Conservation (phyloP, 257 asterid genomes). For the Gentiana macrophylla region DNA sequence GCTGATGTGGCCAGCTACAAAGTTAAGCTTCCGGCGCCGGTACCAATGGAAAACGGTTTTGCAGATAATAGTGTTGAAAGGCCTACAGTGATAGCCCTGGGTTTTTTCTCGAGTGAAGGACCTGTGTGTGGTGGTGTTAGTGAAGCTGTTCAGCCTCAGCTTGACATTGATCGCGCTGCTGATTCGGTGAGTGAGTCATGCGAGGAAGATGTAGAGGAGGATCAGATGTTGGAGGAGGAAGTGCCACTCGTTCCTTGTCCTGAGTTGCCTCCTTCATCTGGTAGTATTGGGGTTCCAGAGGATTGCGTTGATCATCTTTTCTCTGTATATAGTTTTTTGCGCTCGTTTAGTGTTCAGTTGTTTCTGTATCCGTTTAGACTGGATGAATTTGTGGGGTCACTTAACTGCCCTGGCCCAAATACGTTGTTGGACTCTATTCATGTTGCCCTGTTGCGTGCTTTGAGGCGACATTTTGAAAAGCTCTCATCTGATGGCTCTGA, state of each 20-base stretch:
- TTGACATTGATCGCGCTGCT: slow-evolving; percentile 15
- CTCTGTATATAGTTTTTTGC: slow-evolving; percentile 61
- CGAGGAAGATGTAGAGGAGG: slow-evolving; percentile 34
- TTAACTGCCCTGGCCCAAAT: slow-evolving; percentile 57
- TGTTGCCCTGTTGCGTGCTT: slow-evolving; percentile 54
- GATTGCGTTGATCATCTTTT: slow-evolving; percentile 56
- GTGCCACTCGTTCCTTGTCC: slow-evolving; percentile 50
- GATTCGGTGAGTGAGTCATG: slow-evolving; percentile 41
- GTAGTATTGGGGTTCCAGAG: slow-evolving; percentile 64
- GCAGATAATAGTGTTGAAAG: neutral
- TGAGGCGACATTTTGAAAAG: slow-evolving; percentile 58
- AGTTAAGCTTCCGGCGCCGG: slow-evolving; percentile 8
- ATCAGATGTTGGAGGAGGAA: slow-evolving; percentile 25
- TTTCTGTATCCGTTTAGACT: slow-evolving; percentile 70
- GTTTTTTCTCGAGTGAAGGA: slow-evolving; percentile 1
- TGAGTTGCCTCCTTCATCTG: slow-evolving; percentile 74
- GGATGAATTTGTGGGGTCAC: slow-evolving; percentile 91
- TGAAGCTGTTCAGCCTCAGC: slow-evolving; percentile 10
- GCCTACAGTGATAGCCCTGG: slow-evolving; percentile 4
- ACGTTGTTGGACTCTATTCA: slow-evolving; percentile 78
- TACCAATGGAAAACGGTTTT: neutral
- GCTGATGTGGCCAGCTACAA: slow-evolving; percentile 4
- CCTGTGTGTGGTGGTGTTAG: slow-evolving; percentile 12
- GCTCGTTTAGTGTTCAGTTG: slow-evolving; percentile 58
- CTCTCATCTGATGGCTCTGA: slow-evolving; percentile 54